Percentiles rank a stretch among this genome's conserved stretches.
These are phyloP conservation scores for Yamadazyma epiphylla DNA, from an alignment of 1,139 yeast genomes.

Conservation along the genomic window DNA sequence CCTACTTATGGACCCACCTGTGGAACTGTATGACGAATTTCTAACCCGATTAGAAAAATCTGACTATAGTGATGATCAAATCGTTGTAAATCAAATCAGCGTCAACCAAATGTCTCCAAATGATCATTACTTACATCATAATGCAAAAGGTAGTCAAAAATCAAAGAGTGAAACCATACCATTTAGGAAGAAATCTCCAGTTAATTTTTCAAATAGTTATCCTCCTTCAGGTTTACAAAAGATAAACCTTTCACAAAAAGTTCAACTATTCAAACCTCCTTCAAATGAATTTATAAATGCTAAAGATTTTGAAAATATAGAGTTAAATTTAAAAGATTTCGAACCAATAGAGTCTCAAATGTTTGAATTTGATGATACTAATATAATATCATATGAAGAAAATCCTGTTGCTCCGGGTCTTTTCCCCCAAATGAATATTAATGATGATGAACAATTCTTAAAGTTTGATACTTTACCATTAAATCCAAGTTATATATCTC, in stretches of 20 bases:
- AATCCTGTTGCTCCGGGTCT: slow-evolving; percentile 32
- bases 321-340: slow-evolving; percentile 4
- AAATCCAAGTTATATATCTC: slow-evolving; percentile 19
- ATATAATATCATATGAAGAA: slow-evolving; percentile 2
- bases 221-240: slow-evolving; percentile 4
- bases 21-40: slow-evolving; percentile 31
- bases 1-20: too few relatives aligned
- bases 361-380: slow-evolving; percentile 3
- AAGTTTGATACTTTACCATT: slow-evolving; percentile 27
- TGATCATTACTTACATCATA: slow-evolving; percentile 1
- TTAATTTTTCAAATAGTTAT: slow-evolving; percentile 5
- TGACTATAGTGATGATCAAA: slow-evolving; percentile 16
- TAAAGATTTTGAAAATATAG: slow-evolving; percentile 6
- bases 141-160: background rate
- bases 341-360: background rate
- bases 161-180: slow-evolving; percentile 1
- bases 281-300: slow-evolving; percentile 7
- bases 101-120: too few relatives aligned
- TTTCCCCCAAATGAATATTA: slow-evolving; percentile 33
- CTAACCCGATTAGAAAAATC: slow-evolving; percentile 26
- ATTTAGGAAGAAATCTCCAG: background rate
- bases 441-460: slow-evolving; percentile 12
- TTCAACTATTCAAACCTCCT: too few relatives aligned
- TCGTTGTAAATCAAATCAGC: slow-evolving; percentile 12
- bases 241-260: background rate